A percentile compares a stretch with the other conserved stretches of the same genome.
Evolutionary conservation across 345 rosid genomes (phyloP).

Genomic region (Firmiana major): DNA sequence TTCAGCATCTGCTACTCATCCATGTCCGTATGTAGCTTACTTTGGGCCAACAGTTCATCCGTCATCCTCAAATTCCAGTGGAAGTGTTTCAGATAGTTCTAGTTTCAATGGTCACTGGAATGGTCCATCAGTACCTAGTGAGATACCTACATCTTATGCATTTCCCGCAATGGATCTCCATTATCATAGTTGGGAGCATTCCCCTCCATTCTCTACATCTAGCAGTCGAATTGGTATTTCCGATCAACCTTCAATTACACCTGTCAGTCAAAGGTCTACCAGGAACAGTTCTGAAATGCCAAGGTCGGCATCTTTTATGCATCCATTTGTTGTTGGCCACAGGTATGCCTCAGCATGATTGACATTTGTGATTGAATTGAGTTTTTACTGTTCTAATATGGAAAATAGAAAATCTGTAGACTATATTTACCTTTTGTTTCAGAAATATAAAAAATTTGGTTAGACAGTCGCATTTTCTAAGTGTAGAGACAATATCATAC

Average conservation of each 20-base stretch:
- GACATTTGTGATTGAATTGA: not conserved
- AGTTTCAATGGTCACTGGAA: slow-evolving; percentile 68
- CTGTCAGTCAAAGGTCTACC: slow-evolving; percentile 53
- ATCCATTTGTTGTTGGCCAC: slow-evolving; percentile 74
- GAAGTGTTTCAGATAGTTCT: slow-evolving; percentile 65
- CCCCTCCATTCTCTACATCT: slow-evolving; percentile 62
- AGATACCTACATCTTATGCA: slow-evolving; percentile 64
- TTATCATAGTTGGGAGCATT: slow-evolving; percentile 66
- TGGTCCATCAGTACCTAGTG: slow-evolving; percentile 69
- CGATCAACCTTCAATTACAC: slow-evolving; percentile 60
- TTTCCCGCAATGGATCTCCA: slow-evolving; percentile 75
- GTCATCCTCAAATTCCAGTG: slow-evolving; percentile 65
- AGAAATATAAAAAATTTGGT: not conserved
- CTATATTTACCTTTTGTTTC: not conserved
- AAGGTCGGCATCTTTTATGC: slow-evolving; percentile 72
- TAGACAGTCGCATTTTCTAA: not conserved
- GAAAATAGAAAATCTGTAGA: not conserved
- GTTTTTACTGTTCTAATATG: not conserved
- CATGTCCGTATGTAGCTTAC: slow-evolving; percentile 91
- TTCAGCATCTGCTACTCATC: slow-evolving; percentile 64
- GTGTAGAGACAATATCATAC: not conserved
- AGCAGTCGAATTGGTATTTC: slow-evolving; percentile 45
- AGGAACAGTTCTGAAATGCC: slow-evolving; percentile 58
- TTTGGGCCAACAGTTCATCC: slow-evolving; percentile 83
- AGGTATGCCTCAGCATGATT: slow-evolving; percentile 42